Base-by-base conservation (phyloP, 2,329 filamentous ascomycete species). In the Fusarium clavum region DNA sequence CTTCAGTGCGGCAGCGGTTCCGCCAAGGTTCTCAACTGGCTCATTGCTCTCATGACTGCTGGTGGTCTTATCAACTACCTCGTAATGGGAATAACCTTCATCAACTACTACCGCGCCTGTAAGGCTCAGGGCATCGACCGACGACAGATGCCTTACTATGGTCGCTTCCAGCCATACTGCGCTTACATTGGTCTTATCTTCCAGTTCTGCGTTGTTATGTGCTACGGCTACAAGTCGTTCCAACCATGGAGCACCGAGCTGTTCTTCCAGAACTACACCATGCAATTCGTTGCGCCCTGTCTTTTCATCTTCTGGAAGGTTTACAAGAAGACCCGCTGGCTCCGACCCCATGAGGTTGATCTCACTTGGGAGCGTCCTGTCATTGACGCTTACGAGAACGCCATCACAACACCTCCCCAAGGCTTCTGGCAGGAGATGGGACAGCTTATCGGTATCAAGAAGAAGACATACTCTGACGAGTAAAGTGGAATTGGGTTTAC, bases 261-360 rank as follows among this genome's bases (percentile, higher is more conserved):
- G 38, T 85, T 87, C 74, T 81, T 86, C 77, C 78, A 82, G 20
- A 86, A 86, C 80, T 89, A 89, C 78, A 85, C 84, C 29, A 88
- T 89, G 85, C 80, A 86, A 64, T 77, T 88, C 16, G 76, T 90
- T 25, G 83, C 84, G 0, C 83, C 85, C 10, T 75, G 87, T 38
- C 79, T 88, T 29, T 91, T 86, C 75, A 55, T 85, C 22, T 82
- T 82, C 72, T 93, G 89, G 88, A 93, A 92, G 79, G 10, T 92
- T 2, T 22, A 88, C 76, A 88, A 89, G 80, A 82, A 81, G 60
- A 92, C 90, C 3, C 83, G 83, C 63, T 80, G 86, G 54, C 81
- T 89, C 20, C 79, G 79, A 4, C 81, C 89, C 0, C 75, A 81
- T 8, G 85, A 91, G 73, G 83, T 84, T 5, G 88, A 91, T 73